Percentiles rank a stretch among this genome's conserved stretches.
Conservation (phyloP, 148 eudicot species). For the Arbutus unedo region DNA sequence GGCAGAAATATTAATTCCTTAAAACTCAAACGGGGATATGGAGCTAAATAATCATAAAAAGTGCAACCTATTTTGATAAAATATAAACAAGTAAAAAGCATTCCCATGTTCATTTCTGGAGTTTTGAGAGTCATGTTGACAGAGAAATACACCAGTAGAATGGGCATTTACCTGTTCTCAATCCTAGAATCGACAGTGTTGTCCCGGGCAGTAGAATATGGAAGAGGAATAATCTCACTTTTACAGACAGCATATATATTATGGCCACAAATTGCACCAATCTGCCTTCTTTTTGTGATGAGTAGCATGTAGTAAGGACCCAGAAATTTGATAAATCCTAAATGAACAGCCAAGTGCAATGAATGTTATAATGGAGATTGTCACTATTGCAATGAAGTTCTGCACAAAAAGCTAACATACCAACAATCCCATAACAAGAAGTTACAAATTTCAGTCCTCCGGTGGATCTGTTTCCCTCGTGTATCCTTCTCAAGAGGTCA, state of each 20-base stretch:
- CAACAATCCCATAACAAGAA: slow-evolving; percentile 85
- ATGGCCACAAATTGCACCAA: slow-evolving; percentile 91
- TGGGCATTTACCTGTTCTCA: slow-evolving; percentile 60
- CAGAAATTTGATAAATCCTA: slow-evolving; percentile 80
- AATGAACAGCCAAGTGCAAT: slow-evolving; percentile 8
- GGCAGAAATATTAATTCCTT: neutral
- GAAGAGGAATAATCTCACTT: slow-evolving; percentile 68
- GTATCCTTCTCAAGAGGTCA: slow-evolving; percentile 73
- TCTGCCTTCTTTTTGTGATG: slow-evolving; percentile 74
- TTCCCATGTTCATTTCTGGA: neutral
- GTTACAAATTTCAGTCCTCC: slow-evolving; percentile 93
- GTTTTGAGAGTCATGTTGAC: neutral
- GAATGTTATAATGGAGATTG: neutral
- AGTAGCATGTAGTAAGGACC: slow-evolving; percentile 93
- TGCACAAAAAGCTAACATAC: slow-evolving; percentile 36
- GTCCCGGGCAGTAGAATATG: slow-evolving; percentile 44
- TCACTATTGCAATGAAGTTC: neutral
- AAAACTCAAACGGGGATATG: neutral
- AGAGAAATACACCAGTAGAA: slow-evolving; percentile 9
- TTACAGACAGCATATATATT: slow-evolving; percentile 69
- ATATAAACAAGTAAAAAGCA: neutral
- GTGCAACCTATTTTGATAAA: neutral
- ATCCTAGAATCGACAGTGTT: slow-evolving; percentile 34
- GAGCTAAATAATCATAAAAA: neutral
- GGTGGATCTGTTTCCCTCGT: slow-evolving; percentile 81